Evolutionary conservation across 2,329 filamentous ascomycete genomes (phyloP), one percentile per base, ranked within the genome.

Genomic region (Trichoderma sp.): DNA sequence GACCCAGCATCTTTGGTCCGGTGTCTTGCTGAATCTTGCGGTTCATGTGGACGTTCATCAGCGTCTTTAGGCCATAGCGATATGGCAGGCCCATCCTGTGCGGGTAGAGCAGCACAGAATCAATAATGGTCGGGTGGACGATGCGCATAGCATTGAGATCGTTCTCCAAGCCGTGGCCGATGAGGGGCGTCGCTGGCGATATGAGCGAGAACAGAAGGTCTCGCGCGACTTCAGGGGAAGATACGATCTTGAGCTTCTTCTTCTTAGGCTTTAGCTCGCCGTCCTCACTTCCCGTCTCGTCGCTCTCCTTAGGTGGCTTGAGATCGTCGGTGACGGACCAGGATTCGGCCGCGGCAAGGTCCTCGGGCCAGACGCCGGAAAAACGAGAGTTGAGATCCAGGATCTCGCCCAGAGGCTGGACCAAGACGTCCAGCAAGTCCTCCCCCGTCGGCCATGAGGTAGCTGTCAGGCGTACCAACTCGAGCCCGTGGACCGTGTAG

Each of bases 141-240:
- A 98, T 86, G 39, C 94, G 90, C 48, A 90, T 84, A 2, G 90
- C 87, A 76, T 97, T 97, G 66, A 99, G 86, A 74, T 99, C 95
- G 76, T 99, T 99, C 74, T 99, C 95, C 9, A 98, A 87, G 0
- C 93, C 94, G 77, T 99, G 95, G 0, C 95, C 95, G 56, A 99
- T 92, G 1, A 99, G 80, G 0, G 94, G 92, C 0, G 94, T 99
- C 0, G 85, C 81, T 0, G 93, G 91, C 1, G 89, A 86, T 59
- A 99, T 84, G 64, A 92, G 84, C 0, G 86, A 84, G 78, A 97
- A 92, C 9, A 99, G 85, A 0, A 97, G 84, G 1, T 88, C 83
- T 9, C 95, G 90, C 1, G 95, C 95, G 32, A 82, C 85, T 25
- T 87, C 81, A 0, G 94, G 94, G 0, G 91, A 93, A 1, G 88